These are phyloP conservation scores for Linum trigynum DNA, from an alignment of 345 rosid species.

Conservation along the genomic window DNA sequence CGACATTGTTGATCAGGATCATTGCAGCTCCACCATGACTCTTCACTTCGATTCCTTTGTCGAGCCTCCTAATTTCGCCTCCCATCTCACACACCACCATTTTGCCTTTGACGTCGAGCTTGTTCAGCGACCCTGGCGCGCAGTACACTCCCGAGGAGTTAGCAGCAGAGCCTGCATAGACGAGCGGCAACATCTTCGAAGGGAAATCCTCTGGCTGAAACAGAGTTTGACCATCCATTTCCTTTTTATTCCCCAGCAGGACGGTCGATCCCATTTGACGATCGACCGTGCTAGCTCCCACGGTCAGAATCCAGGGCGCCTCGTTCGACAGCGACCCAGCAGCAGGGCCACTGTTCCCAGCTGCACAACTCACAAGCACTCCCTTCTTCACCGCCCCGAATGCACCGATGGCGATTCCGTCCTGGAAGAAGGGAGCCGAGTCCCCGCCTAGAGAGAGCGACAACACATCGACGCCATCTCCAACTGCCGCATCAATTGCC, in stretches of 20 bases:
- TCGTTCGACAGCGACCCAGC: background rate
- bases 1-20: background rate
- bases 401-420: background rate
- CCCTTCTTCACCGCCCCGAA: conserved; percentile 2
- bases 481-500: background rate
- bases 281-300: conserved; percentile 3
- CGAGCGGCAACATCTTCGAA: background rate
- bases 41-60: background rate
- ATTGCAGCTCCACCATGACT: background rate
- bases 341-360: background rate
- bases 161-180: conserved; percentile 1
- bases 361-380: conserved; percentile 2
- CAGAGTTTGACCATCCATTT: background rate
- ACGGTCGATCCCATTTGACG: background rate
- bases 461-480: background rate
- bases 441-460: conserved; percentile 1
- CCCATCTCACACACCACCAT: conserved; percentile 1
- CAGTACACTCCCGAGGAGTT: background rate
- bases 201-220: background rate
- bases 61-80: background rate
- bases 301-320: conserved; percentile 3
- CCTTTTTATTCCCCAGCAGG: background rate
- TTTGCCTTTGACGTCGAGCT: background rate
- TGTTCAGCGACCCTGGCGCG: background rate
- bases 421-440: background rate